Conservation (phyloP, 345 rosid genomes). For the Citrus hindsii region DNA sequence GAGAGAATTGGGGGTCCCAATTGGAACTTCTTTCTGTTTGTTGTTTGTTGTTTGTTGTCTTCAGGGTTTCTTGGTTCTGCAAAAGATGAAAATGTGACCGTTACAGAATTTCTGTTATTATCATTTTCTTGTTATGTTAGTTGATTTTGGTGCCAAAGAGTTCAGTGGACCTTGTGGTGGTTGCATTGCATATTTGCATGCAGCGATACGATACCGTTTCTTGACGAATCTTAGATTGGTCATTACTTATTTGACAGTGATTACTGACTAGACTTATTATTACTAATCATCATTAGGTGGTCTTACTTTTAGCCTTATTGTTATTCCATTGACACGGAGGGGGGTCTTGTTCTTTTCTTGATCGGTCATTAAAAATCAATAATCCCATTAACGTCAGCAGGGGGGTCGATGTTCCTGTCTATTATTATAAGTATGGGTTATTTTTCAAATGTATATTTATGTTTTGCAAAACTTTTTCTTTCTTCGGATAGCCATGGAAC, state of each 20-base stretch:
- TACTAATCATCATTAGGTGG: background rate
- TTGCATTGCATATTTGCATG: too few species aligned
- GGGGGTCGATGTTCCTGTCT: too few species aligned
- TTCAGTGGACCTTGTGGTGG: background rate
- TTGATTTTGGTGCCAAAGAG: conserved; percentile 5
- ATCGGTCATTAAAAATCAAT: background rate
- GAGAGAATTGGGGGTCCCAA: conserved; percentile 44
- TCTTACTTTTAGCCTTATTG: background rate
- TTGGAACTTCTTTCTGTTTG: conserved; percentile 25
- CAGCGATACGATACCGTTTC: conserved; percentile 7
- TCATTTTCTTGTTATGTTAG: conserved; percentile 7
- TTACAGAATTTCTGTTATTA: conserved; percentile 4
- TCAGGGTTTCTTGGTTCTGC: conserved; percentile 23
- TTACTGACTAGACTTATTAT: background rate
- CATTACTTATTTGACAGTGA: too few species aligned
- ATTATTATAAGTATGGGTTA: too few species aligned
- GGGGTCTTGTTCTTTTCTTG: background rate
- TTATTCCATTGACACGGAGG: background rate
- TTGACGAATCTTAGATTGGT: background rate
- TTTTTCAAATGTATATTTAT: too few species aligned
- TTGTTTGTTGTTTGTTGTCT: background rate
- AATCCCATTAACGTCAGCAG: too few species aligned
- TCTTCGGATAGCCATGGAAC: too few species aligned
- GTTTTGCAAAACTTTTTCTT: too few species aligned
- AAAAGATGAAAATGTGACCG: conserved; percentile 22